Conservation (phyloP, 352 stramenopile genomes). For the Plasmopara halstedii region DNA sequence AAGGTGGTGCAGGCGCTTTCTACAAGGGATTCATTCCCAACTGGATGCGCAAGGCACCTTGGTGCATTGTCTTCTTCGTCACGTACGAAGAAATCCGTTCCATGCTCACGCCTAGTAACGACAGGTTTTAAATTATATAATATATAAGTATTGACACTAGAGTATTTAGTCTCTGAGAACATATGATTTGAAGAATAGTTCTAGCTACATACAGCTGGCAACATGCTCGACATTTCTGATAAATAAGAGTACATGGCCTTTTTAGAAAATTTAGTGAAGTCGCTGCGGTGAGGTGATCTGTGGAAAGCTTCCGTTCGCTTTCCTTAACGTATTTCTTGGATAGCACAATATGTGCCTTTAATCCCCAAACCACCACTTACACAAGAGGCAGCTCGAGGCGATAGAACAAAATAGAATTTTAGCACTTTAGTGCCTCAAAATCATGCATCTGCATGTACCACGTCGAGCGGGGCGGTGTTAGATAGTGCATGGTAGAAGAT, state of each 20-base stretch:
- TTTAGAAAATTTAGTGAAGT: too few relatives aligned
- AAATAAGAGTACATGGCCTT: constrained; percentile 42
- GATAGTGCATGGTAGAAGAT: constrained; percentile 26
- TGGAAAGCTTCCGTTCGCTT: constrained; percentile 17
- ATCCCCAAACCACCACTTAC: too few relatives aligned
- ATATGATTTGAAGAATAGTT: too few relatives aligned
- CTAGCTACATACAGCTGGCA: constrained; percentile 20
- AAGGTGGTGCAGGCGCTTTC: constrained; percentile 57
- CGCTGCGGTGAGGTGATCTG: background rate
- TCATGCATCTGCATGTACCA: constrained; percentile 81
- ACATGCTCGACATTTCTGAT: too few relatives aligned
- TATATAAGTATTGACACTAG: too few relatives aligned
- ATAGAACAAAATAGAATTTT: too few relatives aligned
- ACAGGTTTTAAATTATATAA: too few relatives aligned
- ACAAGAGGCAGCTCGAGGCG: too few relatives aligned
- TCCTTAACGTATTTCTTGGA: constrained; percentile 1
- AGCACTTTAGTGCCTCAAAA: constrained; percentile 59
- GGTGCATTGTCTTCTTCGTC: constrained; percentile 84
- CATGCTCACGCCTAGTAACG: constrained; percentile 19
- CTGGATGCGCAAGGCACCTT: constrained; percentile 83
- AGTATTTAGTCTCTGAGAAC: too few relatives aligned
- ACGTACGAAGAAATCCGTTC: constrained; percentile 77
- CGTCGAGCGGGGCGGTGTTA: constrained; percentile 69
- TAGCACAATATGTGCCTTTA: background rate
- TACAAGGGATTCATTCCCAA: constrained; percentile 86